Evolutionary conservation across 2,329 filamentous ascomycete species (phyloP).

Genomic region (Alternaria conjuncta): DNA sequence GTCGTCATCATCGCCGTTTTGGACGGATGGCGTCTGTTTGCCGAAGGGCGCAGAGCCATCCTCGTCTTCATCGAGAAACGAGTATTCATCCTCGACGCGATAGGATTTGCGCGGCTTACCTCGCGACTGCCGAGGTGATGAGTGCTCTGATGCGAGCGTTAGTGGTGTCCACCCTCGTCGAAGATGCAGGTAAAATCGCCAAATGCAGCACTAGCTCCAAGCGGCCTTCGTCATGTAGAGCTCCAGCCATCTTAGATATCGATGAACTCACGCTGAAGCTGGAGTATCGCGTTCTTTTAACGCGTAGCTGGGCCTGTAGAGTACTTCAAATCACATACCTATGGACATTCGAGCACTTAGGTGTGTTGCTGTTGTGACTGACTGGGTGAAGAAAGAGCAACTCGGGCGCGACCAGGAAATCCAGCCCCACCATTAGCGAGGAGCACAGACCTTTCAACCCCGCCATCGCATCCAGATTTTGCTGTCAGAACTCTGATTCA

Average conservation of each 20-base stretch:
- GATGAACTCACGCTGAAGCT: too few relatives aligned
- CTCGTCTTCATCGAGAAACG: conserved; percentile 32
- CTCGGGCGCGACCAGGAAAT: neutral
- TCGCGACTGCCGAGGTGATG: conserved; percentile 30
- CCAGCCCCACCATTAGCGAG: conserved; percentile 15
- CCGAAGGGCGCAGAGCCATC: conserved; percentile 15
- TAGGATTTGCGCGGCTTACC: conserved; percentile 26
- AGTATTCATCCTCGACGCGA: conserved; percentile 29
- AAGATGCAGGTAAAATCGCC: conserved; percentile 1
- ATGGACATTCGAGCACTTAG: conserved; percentile 4
- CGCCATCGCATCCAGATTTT: conserved; percentile 8
- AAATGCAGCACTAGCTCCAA: neutral
- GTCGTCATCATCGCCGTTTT: conserved; percentile 27
- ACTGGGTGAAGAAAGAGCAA: conserved; percentile 11
- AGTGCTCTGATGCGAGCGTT: conserved; percentile 10
- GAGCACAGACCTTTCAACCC: conserved; percentile 23
- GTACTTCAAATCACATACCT: conserved; percentile 13
- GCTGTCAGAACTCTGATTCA: neutral
- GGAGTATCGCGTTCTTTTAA: neutral
- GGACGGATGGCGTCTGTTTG: conserved; percentile 7
- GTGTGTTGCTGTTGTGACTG: neutral
- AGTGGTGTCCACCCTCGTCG: neutral
- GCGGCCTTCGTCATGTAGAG: neutral
- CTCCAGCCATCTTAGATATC: neutral
- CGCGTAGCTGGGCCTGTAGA: neutral